phyloP scores from a whole-genome alignment of 2,329 filamentous ascomycete species.

The Penicillium rolfsii region DNA sequence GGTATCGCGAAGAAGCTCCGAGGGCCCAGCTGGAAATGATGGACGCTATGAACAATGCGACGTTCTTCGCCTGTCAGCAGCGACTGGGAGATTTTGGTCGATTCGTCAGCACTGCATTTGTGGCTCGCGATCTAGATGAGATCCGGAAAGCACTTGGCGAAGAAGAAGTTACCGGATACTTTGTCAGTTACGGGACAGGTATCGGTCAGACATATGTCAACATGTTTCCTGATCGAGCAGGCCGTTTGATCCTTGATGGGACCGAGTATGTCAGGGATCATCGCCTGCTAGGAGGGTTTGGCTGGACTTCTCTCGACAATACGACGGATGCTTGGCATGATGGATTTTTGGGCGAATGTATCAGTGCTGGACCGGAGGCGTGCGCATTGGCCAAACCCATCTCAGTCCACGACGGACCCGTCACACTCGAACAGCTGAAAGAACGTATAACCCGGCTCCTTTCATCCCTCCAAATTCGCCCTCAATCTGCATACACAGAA shows the following conservation, averaged over 20 bases:
- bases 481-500: conserved; percentile 20
- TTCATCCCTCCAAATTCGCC: conserved; percentile 13
- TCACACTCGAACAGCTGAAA: conserved; percentile 17
- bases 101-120: conserved; percentile 22
- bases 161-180: conserved; percentile 20
- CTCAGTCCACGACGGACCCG: background rate
- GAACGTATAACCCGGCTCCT: conserved; percentile 14
- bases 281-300: conserved; percentile 20
- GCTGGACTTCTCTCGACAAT: conserved; percentile 24
- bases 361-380: conserved; percentile 19
- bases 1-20: conserved; percentile 20
- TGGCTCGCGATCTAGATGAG: conserved; percentile 23
- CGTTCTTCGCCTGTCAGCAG: conserved; percentile 22
- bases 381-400: conserved; percentile 21
- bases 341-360: conserved; percentile 23
- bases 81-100: conserved; percentile 22
- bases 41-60: conserved; percentile 26
- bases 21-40: conserved; percentile 11
- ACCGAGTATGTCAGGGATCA: conserved; percentile 23
- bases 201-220: conserved; percentile 26
- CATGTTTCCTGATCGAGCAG: conserved; percentile 22
- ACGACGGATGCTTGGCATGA: conserved; percentile 22
- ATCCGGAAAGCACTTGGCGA: conserved; percentile 22
- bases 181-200: conserved; percentile 24
- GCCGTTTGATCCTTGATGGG: conserved; percentile 24